These are phyloP conservation scores for Sugiyamaella castrensis DNA, from an alignment of 1,139 yeast species.

Conservation along the genomic window DNA sequence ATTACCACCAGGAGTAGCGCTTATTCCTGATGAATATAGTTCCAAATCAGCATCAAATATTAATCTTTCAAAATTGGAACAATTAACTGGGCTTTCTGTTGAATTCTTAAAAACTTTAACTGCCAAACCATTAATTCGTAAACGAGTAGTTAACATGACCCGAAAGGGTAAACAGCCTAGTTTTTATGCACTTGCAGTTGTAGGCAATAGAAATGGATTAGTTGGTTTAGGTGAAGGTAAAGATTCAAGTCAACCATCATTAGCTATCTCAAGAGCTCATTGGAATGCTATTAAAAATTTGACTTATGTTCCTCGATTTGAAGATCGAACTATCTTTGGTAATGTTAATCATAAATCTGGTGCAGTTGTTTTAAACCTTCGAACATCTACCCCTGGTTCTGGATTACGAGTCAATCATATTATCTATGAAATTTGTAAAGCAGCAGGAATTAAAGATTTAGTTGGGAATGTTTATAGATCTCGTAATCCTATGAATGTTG, in stretches of 20 bases:
- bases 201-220: conserved; percentile 92
- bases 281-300: conserved; percentile 93
- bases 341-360: conserved; percentile 80
- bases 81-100: conserved; percentile 70
- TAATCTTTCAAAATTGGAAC: conserved; percentile 37
- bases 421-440: conserved; percentile 87
- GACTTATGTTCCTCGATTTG: conserved; percentile 78
- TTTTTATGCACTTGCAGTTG: conserved; percentile 81
- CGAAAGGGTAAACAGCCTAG: conserved; percentile 89
- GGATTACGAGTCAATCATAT: conserved; percentile 92
- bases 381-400: conserved; percentile 90
- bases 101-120: conserved; percentile 61
- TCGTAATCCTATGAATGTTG: conserved; percentile 91
- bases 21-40: conserved; percentile 35
- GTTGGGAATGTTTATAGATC: conserved; percentile 90
- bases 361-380: conserved; percentile 76
- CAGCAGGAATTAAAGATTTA: conserved; percentile 92
- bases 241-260: conserved; percentile 71
- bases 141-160: conserved; percentile 88
- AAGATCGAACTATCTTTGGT: conserved; percentile 87
- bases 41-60: conserved; percentile 45
- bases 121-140: conserved; percentile 49
- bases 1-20: conserved; percentile 41
- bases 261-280: conserved; percentile 81
- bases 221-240: conserved; percentile 95